phyloP scores from a whole-genome alignment of 2,329 filamentous ascomycete genomes.

The Aureobasidium sp. region DNA sequence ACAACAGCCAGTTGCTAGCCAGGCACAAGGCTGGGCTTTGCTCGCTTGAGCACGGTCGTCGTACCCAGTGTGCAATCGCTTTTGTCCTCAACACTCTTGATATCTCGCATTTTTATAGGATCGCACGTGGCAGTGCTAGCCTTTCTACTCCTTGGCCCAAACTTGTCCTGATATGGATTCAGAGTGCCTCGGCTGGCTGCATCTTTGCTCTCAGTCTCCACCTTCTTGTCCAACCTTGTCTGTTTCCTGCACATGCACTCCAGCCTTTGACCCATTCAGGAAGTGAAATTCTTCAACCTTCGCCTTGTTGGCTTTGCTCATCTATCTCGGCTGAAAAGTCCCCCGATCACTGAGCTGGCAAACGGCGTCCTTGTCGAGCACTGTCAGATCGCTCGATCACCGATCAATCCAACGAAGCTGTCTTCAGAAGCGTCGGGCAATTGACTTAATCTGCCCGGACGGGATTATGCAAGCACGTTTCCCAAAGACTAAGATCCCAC shows the following conservation, averaged over 20 bases:
- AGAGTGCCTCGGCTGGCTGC: neutral
- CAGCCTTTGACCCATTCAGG: neutral
- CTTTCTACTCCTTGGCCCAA: neutral
- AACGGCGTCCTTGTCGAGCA: neutral
- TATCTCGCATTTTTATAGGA: neutral
- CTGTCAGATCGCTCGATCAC: conserved; percentile 5
- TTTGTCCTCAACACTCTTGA: conserved; percentile 3
- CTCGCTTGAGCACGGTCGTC: conserved; percentile 7
- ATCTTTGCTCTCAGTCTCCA: neutral
- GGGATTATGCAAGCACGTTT: conserved; percentile 13
- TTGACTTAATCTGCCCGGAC: conserved; percentile 9
- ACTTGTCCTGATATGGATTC: neutral
- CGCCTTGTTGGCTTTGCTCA: neutral
- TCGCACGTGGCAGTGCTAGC: conserved; percentile 6
- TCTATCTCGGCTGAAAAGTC: conserved; percentile 5
- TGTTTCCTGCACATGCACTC: neutral
- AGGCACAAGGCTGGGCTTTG: conserved; percentile 8
- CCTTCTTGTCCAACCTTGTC: neutral
- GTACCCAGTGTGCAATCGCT: conserved; percentile 1
- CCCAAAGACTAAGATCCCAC: neutral
- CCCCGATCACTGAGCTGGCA: neutral
- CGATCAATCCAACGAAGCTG: neutral
- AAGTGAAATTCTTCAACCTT: neutral
- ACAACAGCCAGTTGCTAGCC: conserved; percentile 1
- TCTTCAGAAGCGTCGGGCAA: conserved; percentile 3